Evolutionary conservation across 2,329 filamentous ascomycete genomes (phyloP), one percentile per base, ranked within the genome.

Genomic region (Ophiostoma australiae): DNA sequence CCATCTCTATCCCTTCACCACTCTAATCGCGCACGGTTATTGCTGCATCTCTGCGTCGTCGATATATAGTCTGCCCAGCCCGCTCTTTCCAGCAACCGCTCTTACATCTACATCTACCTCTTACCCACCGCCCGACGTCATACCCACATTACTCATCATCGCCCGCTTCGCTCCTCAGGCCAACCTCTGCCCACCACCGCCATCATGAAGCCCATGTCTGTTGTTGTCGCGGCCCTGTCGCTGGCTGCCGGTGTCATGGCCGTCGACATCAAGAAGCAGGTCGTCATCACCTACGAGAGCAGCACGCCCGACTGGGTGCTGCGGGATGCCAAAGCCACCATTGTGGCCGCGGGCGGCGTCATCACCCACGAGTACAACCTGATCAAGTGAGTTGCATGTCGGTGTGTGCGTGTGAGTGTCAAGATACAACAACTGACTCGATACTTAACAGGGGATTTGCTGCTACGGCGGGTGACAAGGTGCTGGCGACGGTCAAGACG

Each of bases 341-440:
- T 97, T 76, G 80, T 84, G 69, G 83, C 89, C 66, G 89, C 89
- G 55, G 91, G 91, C 68, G 92, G 92, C 55, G 80, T 86, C 68
- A 92, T 97, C 76, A 95, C 91, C 31, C 92, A 96, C 81, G 86
- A 90, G 77, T 95, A 92, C 80, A 81, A 82, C 67, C 78, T 89
- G 72, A 86, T 90, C 79, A 87, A 88, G 90, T 93, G 85, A 78
- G 89, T 75, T 3, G 13, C 39, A 2, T 6, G 39, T 15, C 39
- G 39, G 39, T 41, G 39, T 41, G 10, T 41, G 39, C 2, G 39
- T 41, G 27, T 31, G n/a, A n/a, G 27, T 31, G 27, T 31, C 27
- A 31, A 31, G 27, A 31, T 31, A 31, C 27, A 31, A 31, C 27
- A 31, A 3, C 27, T 31, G 27, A 31, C 27, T 31, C 27, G 1